phyloP scores from a whole-genome alignment of 306 rosid species.

The Trifolium pratense region DNA sequence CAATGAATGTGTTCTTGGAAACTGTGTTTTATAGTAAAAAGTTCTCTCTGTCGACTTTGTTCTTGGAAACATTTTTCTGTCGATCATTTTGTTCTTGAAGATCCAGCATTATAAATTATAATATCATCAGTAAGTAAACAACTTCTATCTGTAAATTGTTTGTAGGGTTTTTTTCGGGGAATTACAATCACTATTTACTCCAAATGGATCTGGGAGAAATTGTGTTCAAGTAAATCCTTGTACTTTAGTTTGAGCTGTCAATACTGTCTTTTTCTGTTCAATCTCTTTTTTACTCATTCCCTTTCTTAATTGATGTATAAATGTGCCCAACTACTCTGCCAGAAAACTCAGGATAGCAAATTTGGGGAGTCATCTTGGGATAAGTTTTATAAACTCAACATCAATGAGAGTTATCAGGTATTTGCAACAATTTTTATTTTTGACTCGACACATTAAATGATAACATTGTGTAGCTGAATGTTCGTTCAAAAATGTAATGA shows the following conservation, averaged over 20 bases:
- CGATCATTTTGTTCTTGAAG: slow-evolving; percentile 23
- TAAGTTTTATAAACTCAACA: slow-evolving; percentile 66
- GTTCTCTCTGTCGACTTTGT: slow-evolving; percentile 3
- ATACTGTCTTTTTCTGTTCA: slow-evolving; percentile 37
- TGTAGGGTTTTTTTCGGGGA: slow-evolving; percentile 76
- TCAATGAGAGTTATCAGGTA: slow-evolving; percentile 60
- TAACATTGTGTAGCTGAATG: slow-evolving; percentile 24
- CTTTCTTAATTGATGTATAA: slow-evolving; percentile 38
- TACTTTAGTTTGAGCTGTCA: slow-evolving; percentile 32
- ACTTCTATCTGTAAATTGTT: slow-evolving; percentile 35
- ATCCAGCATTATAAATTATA: slow-evolving; percentile 16
- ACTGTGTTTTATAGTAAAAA: background rate
- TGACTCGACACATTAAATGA: slow-evolving; percentile 16
- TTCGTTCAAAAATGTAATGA: slow-evolving; percentile 27
- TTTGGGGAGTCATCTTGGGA: slow-evolving; percentile 63
- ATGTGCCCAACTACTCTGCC: slow-evolving; percentile 43
- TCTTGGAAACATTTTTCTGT: slow-evolving; percentile 30
- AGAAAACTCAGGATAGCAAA: slow-evolving; percentile 60
- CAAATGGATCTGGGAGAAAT: slow-evolving; percentile 63
- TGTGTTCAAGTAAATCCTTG: slow-evolving; percentile 62
- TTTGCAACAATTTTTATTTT: slow-evolving; percentile 32
- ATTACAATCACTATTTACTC: slow-evolving; percentile 58
- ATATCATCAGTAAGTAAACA: slow-evolving; percentile 20
- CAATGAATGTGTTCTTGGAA: slow-evolving; percentile 21
- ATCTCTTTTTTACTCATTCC: slow-evolving; percentile 26